Percentiles rank a stretch among this genome's conserved stretches.
phyloP scores from a whole-genome alignment of 2,329 filamentous ascomycete genomes.

The Fusarium sublunatum region DNA sequence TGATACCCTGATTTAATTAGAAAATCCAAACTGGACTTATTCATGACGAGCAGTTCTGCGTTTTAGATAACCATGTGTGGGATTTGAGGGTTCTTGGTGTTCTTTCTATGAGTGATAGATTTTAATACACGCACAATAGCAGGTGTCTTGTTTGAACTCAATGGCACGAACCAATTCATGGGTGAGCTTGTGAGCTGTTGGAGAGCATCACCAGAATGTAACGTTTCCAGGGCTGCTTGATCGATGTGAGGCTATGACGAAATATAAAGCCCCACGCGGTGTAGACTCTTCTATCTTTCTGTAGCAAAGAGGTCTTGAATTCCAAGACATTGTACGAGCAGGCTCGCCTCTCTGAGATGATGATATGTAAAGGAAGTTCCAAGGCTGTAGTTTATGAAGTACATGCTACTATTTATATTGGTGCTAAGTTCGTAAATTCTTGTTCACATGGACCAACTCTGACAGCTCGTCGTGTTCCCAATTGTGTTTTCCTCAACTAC shows the following conservation, averaged over 20 bases:
- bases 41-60: slow-evolving; percentile 14
- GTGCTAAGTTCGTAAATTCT: too few species aligned
- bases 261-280: slow-evolving; percentile 32
- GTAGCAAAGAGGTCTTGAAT: too few species aligned
- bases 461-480: too few species aligned
- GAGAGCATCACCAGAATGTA: not conserved
- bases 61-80: slow-evolving; percentile 7
- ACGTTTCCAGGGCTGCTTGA: not conserved
- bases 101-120: slow-evolving; percentile 8
- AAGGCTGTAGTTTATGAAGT: too few species aligned
- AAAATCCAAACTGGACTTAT: slow-evolving; percentile 19
- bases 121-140: slow-evolving; percentile 6
- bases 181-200: not conserved
- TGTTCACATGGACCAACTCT: too few species aligned
- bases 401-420: too few species aligned
- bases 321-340: too few species aligned
- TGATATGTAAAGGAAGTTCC: too few species aligned
- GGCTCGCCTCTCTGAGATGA: too few species aligned
- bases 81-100: slow-evolving; percentile 18
- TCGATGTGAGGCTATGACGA: slow-evolving; percentile 39
- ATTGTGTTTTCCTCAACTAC: too few species aligned
- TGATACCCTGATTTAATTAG: slow-evolving; percentile 39
- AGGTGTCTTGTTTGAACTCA: not conserved
- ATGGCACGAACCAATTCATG: not conserved
- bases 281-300: not conserved